phyloP scores from a whole-genome alignment of 208 protist species.

The Trypanosoma cruzi region DNA sequence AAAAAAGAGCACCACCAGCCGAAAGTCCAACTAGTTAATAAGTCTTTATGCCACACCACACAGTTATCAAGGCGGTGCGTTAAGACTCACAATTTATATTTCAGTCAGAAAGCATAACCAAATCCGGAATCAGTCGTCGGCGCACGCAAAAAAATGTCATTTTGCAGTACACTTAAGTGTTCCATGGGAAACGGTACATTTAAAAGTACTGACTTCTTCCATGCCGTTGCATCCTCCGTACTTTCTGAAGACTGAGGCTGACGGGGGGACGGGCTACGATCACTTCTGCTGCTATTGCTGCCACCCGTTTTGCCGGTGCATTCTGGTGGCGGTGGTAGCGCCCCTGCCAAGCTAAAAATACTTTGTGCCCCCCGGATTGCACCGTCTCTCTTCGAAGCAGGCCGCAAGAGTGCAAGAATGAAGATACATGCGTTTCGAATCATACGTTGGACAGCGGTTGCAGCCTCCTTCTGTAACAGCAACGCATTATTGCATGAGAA shows the following conservation, averaged over 20 bases:
- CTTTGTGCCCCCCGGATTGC: background rate
- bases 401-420: slow-evolving; percentile 40
- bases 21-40: no score
- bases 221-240: slow-evolving; percentile 31
- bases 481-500: slow-evolving; percentile 14
- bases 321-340: background rate
- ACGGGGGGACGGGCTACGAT: background rate
- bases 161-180: slow-evolving; percentile 41
- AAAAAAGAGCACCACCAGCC: no score
- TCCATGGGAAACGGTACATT: slow-evolving; percentile 41
- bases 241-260: background rate
- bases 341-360: slow-evolving; percentile 19
- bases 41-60: no score
- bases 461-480: slow-evolving; percentile 34
- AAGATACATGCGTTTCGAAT: slow-evolving; percentile 41
- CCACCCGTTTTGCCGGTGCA: background rate
- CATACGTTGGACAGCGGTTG: slow-evolving; percentile 37
- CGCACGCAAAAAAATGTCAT: slow-evolving; percentile 41
- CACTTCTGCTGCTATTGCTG: background rate
- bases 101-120: background rate
- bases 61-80: background rate
- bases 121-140: background rate
- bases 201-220: slow-evolving; percentile 35
- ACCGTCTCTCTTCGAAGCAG: slow-evolving; percentile 9
- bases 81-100: no score